Evolutionary conservation across 164 flowering plant genomes (phyloP).

Genomic region (Buxus sempervirens): DNA sequence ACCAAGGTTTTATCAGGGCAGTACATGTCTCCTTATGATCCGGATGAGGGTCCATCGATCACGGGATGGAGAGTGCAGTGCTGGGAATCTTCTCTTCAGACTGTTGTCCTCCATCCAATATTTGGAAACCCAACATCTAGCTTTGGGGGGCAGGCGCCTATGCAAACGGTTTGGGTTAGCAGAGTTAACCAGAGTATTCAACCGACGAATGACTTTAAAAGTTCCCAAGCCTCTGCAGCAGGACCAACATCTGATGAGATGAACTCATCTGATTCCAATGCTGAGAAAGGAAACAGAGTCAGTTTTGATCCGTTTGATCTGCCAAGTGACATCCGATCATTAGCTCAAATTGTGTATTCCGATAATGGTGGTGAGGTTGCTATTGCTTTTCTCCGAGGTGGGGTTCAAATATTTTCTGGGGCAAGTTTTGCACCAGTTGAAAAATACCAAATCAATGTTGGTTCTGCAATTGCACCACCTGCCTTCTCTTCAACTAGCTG

Average conservation of each 20-base stretch:
- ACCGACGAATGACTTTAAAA: constrained; percentile 57
- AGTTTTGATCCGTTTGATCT: constrained; percentile 90
- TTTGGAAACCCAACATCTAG: constrained; percentile 88
- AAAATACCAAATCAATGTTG: constrained; percentile 79
- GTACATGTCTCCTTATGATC: constrained; percentile 99
- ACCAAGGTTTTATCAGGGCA: constrained; percentile 57
- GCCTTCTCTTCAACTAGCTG: constrained; percentile 98
- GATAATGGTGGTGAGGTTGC: constrained; percentile 99
- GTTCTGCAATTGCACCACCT: constrained; percentile 93
- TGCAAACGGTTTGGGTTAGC: constrained; percentile 97
- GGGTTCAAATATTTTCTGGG: constrained; percentile 91
- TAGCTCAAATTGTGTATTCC: constrained; percentile 91
- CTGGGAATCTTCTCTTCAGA: constrained; percentile 96
- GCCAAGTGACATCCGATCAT: constrained; percentile 90
- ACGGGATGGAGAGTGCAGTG: constrained; percentile 99
- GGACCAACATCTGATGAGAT: constrained; percentile 43
- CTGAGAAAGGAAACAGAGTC: constrained; percentile 49
- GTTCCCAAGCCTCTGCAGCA: constrained; percentile 34
- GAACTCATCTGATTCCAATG: constrained; percentile 39
- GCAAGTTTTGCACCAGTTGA: constrained; percentile 83
- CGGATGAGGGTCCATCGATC: constrained; percentile 98
- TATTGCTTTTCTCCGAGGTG: constrained; percentile 89
- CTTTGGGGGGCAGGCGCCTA: constrained; percentile 88
- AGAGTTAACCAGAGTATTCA: constrained; percentile 85
- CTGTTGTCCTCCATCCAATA: constrained; percentile 93